Evolutionary conservation across 495 filamentous ascomycete genomes (phyloP).

Genomic region (Durotheca rogersii): DNA sequence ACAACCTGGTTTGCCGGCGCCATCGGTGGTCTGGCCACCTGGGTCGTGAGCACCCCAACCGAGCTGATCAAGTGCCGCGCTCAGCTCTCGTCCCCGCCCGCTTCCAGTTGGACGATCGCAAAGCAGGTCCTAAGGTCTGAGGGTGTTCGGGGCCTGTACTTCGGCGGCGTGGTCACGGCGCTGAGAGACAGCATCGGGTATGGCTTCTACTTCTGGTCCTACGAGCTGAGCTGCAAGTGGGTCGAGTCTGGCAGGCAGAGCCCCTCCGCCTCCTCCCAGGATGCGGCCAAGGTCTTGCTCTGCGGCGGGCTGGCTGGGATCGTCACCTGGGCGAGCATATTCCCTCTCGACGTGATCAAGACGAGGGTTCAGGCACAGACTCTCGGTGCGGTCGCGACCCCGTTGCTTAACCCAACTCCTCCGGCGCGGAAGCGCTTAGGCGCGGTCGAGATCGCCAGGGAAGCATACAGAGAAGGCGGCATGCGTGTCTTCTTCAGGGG

Average conservation of each 20-base stretch:
- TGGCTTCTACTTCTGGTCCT: slow-evolving; percentile 92
- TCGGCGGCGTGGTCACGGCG: slow-evolving; percentile 75
- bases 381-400: slow-evolving; percentile 11
- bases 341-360: slow-evolving; percentile 87
- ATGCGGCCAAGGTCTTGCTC: slow-evolving; percentile 65
- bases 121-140: slow-evolving; percentile 58
- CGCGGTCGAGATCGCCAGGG: slow-evolving; percentile 61
- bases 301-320: slow-evolving; percentile 85
- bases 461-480: slow-evolving; percentile 66
- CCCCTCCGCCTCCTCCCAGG: slow-evolving; percentile 37
- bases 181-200: slow-evolving; percentile 83
- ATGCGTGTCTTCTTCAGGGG: slow-evolving; percentile 72
- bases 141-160: slow-evolving; percentile 71
- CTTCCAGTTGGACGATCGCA: slow-evolving; percentile 61
- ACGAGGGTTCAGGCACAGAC: slow-evolving; percentile 75
- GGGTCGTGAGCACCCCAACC: slow-evolving; percentile 77
- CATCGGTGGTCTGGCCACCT: slow-evolving; percentile 75
- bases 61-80: slow-evolving; percentile 86
- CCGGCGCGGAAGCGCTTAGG: slow-evolving; percentile 41
- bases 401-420: slow-evolving; percentile 34
- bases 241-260: slow-evolving; percentile 38
- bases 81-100: slow-evolving; percentile 52
- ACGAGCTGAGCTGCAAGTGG: slow-evolving; percentile 67
- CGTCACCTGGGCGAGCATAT: slow-evolving; percentile 81
- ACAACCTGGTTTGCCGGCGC: slow-evolving; percentile 76